phyloP scores from a whole-genome alignment of 768 basidiomycete genomes.

The Psilocybe subaeruginosa region DNA sequence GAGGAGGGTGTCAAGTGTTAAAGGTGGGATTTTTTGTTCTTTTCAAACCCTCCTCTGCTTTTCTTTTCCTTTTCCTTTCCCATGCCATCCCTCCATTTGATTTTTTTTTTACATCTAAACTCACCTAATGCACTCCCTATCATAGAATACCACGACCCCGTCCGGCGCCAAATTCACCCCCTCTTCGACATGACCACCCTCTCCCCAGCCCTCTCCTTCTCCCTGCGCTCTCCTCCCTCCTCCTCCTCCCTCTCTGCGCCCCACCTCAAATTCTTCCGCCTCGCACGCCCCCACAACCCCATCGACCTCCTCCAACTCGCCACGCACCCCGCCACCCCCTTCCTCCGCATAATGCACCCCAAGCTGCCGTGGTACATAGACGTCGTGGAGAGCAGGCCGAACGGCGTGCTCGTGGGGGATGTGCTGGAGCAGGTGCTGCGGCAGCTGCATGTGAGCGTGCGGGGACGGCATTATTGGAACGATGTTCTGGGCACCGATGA shows the following conservation, averaged over 20 bases:
- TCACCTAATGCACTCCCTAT: background rate
- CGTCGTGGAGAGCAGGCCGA: slow-evolving; percentile 42
- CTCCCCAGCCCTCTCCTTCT: slow-evolving; percentile 45
- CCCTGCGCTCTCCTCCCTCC: slow-evolving; percentile 48
- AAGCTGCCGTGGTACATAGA: slow-evolving; percentile 73
- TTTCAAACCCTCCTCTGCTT: background rate
- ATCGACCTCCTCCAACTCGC: slow-evolving; percentile 60
- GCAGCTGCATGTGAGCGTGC: slow-evolving; percentile 48
- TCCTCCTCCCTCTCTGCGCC: slow-evolving; percentile 22
- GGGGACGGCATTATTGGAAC: slow-evolving; percentile 59
- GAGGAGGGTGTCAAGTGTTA: slow-evolving; percentile 33
- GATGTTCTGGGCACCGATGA: slow-evolving; percentile 51
- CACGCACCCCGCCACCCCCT: slow-evolving; percentile 49
- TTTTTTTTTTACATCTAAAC: too few relatives aligned
- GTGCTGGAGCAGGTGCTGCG: slow-evolving; percentile 49
- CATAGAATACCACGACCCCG: slow-evolving; percentile 30
- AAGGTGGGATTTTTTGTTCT: slow-evolving; percentile 25
- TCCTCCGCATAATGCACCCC: slow-evolving; percentile 60
- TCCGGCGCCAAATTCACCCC: slow-evolving; percentile 32
- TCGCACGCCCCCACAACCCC: slow-evolving; percentile 43
- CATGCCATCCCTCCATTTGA: too few relatives aligned
- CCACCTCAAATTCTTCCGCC: slow-evolving; percentile 45
- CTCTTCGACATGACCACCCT: slow-evolving; percentile 30
- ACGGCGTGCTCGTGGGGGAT: slow-evolving; percentile 64
- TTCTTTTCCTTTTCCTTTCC: background rate